These are phyloP conservation scores for Nelumbo lutea DNA, from an alignment of 164 flowering plant genomes.

Conservation along the genomic window DNA sequence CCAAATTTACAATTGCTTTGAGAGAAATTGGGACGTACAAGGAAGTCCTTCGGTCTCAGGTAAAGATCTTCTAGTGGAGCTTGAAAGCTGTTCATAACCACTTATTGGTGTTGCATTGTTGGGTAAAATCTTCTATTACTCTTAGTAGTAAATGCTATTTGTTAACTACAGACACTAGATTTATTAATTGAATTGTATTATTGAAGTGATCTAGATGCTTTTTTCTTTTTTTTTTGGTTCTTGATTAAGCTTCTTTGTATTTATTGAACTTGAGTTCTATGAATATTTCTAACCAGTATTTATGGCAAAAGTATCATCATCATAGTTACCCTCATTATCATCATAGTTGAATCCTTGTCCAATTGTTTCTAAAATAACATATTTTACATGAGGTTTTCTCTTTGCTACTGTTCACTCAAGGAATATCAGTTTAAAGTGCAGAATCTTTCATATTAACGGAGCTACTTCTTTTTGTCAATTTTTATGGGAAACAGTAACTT, in stretches of 20 bases:
- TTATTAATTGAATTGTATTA: neutral
- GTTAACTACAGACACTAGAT: neutral
- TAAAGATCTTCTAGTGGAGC: constrained; percentile 15
- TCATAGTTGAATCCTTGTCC: no score
- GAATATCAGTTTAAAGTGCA: no score
- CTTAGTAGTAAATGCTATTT: neutral
- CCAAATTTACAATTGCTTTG: constrained; percentile 90
- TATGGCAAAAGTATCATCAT: no score
- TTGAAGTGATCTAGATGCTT: no score
- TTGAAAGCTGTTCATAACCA: neutral
- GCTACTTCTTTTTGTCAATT: no score
- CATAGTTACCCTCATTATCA: no score
- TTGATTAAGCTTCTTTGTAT: neutral
- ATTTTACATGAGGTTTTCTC: no score
- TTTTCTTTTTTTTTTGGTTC: neutral
- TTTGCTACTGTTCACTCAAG: no score
- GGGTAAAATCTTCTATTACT: neutral
- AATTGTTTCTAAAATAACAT: no score
- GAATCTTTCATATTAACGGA: no score
- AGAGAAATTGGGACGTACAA: constrained; percentile 97
- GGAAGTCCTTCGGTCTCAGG: constrained; percentile 95
- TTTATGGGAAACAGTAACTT: no score
- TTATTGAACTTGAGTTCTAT: neutral
- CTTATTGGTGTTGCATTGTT: neutral
- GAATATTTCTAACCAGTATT: no score